Evolutionary conservation across 129 eudicot species (phyloP), one percentile per base, ranked within the genome.

Genomic region (Silybum marianum): DNA sequence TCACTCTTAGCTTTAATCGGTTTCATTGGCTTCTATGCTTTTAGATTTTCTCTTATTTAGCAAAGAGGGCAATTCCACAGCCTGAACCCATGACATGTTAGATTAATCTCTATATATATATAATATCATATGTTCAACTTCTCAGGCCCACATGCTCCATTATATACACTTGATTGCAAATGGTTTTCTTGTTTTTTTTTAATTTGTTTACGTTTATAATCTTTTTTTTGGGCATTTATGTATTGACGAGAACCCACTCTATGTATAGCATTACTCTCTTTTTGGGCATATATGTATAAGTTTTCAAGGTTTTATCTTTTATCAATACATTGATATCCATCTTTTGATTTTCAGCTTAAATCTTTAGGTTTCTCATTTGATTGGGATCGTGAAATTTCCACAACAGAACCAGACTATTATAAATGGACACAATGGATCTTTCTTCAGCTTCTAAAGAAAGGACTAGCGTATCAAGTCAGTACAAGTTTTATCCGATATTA

Each of bases 371-470:
- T 95, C 75, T 95, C 99, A 11, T 95, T 84, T 82, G 99, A 95
- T 78, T 95, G 99, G 99, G 99, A 95, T 74, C 98, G 99, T 46
- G 99, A 95, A 91, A 85, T 95, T 71, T 95, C 99, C 51, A 95
- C 99, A 9, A 95, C 98, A 18, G 97, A 95, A 82, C 99, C 99
- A n/a, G 98, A 92, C 67, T 95, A 95, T 73, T 95, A 95, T 82
- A 95, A 88, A 88, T 95, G 99, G 99, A 95, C 99, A 16, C 99
- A 95, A 67, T 95, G 99, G 99, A 95, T 95, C 75, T 95, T 95
- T 85, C 86, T 95, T 68, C 99, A 92, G 90, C 99, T 95, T 78
- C 82, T 95, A 26, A 95, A 95, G 80, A 85, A 85, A 88, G 99
- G 99, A 78, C 82, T 95, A 54, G 98, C 99, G 13, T 95, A 95